Percentiles rank a stretch among this genome's conserved stretches.
phyloP scores from a whole-genome alignment of 106 monocot genomes.

The Acorus gramineus region DNA sequence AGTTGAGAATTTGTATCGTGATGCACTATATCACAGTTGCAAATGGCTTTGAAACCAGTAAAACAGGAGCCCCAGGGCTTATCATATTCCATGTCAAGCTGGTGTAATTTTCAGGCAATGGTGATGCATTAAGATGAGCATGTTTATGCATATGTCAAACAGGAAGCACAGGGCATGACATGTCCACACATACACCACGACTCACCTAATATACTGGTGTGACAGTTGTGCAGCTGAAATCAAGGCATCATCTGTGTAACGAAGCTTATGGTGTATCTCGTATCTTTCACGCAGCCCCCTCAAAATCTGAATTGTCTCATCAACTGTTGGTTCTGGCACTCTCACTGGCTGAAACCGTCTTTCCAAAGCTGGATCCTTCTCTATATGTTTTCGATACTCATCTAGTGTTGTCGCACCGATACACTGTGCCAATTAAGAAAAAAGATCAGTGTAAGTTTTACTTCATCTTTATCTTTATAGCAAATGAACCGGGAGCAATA shows the following conservation, averaged over 20 bases:
- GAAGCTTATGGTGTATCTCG: conserved; percentile 2
- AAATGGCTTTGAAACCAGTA: too few species aligned
- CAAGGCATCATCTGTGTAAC: conserved; percentile 41
- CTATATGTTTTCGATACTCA: conserved; percentile 44
- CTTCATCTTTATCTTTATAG: too few species aligned
- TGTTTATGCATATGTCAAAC: too few species aligned
- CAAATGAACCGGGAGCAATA: too few species aligned
- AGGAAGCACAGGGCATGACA: too few species aligned
- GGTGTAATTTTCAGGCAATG: too few species aligned
- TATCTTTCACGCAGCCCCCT: conserved; percentile 42
- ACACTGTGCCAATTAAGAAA: conserved; percentile 15
- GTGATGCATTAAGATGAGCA: too few species aligned
- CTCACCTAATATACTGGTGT: conserved; percentile 35
- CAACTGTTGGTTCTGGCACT: conserved; percentile 53
- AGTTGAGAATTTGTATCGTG: too few species aligned
- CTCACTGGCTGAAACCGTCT: conserved; percentile 45
- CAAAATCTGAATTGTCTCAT: conserved; percentile 42
- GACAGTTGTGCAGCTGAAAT: conserved; percentile 35
- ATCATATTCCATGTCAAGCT: too few species aligned
- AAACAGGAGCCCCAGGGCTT: too few species aligned
- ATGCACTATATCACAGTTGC: too few species aligned
- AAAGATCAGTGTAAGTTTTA: neutral
- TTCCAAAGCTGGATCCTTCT: conserved; percentile 46
- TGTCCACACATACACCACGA: too few species aligned
- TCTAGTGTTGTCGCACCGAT: conserved; percentile 48